Evolutionary conservation across 2,329 filamentous ascomycete species (phyloP).

Genomic region (Geosmithia flava): DNA sequence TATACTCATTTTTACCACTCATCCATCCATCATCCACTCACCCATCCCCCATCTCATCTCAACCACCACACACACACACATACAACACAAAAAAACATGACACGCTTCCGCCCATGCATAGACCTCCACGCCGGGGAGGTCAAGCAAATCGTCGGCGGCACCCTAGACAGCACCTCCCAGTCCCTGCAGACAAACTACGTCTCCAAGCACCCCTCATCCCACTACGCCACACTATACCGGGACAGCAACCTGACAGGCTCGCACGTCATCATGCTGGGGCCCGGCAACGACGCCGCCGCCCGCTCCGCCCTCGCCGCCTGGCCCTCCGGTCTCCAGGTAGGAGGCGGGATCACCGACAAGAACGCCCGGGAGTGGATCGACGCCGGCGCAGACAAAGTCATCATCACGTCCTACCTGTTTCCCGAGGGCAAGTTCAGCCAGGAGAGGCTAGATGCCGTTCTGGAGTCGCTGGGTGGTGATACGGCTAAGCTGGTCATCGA

Average conservation of each 20-base stretch:
- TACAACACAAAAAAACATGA: slow-evolving; percentile 44
- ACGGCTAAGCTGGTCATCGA: slow-evolving; percentile 83
- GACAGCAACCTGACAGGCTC: slow-evolving; percentile 63
- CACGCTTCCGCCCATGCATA: slow-evolving; percentile 89
- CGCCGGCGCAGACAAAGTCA: slow-evolving; percentile 84
- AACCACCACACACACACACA: not conserved
- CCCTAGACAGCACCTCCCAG: slow-evolving; percentile 55
- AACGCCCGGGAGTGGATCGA: slow-evolving; percentile 85
- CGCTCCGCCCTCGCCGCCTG: slow-evolving; percentile 65
- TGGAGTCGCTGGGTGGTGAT: slow-evolving; percentile 61
- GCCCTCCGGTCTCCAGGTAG: slow-evolving; percentile 74
- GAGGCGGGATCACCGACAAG: slow-evolving; percentile 79
- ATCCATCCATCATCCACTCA: no score
- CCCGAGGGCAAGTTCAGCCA: slow-evolving; percentile 73
- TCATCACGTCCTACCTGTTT: slow-evolving; percentile 93
- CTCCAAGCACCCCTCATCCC: slow-evolving; percentile 65
- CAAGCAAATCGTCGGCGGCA: slow-evolving; percentile 97
- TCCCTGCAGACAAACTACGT: slow-evolving; percentile 85
- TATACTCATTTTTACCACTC: no score
- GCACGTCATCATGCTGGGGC: slow-evolving; percentile 94
- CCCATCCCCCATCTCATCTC: no score
- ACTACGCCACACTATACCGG: slow-evolving; percentile 75
- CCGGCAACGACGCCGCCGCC: slow-evolving; percentile 73
- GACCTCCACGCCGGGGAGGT: slow-evolving; percentile 95
- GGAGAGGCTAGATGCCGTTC: slow-evolving; percentile 59